A percentile compares a stretch with the other conserved stretches of the same genome.
These are phyloP conservation scores for Calonectria pteridis DNA, from an alignment of 2,329 filamentous ascomycete species.

Conservation along the genomic window DNA sequence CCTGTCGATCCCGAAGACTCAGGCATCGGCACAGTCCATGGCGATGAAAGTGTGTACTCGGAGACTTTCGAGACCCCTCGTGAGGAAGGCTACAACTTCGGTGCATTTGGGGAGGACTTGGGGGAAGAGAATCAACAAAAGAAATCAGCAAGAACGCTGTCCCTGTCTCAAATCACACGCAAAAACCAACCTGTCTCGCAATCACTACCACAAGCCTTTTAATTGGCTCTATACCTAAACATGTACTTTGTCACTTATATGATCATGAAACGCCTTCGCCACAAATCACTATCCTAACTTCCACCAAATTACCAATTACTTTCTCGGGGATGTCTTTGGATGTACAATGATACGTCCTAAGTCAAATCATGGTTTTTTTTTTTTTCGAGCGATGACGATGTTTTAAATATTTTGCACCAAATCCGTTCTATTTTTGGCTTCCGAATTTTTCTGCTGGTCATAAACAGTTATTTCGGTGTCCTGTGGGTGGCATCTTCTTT, in stretches of 20 bases:
- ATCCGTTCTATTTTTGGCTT: not conserved
- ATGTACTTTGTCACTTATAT: not conserved
- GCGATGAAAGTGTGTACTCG: constrained; percentile 58
- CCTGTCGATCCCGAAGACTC: constrained; percentile 51
- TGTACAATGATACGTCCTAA: constrained; percentile 26
- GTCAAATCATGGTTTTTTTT: constrained; percentile 9
- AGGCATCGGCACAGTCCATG: constrained; percentile 51
- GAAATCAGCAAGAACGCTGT: constrained; percentile 73
- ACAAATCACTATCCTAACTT: not conserved
- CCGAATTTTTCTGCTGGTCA: not conserved
- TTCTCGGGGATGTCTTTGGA: constrained; percentile 2
- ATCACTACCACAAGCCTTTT: constrained; percentile 42
- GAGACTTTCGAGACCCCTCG: constrained; percentile 66
- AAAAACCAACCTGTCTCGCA: constrained; percentile 39
- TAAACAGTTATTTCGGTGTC: not conserved
- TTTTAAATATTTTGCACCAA: constrained; percentile 1
- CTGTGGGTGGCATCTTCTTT: not conserved
- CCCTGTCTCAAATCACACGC: constrained; percentile 69
- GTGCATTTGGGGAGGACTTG: constrained; percentile 58
- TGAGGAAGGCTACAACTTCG: constrained; percentile 59
- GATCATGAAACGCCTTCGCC: constrained; percentile 18
- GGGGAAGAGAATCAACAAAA: constrained; percentile 57
- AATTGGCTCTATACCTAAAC: constrained; percentile 4
- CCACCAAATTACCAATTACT: not conserved
- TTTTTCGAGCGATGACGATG: constrained; percentile 4